Base-by-base conservation (phyloP, 257 asterid species). In the Craterostigma plantagineum region DNA sequence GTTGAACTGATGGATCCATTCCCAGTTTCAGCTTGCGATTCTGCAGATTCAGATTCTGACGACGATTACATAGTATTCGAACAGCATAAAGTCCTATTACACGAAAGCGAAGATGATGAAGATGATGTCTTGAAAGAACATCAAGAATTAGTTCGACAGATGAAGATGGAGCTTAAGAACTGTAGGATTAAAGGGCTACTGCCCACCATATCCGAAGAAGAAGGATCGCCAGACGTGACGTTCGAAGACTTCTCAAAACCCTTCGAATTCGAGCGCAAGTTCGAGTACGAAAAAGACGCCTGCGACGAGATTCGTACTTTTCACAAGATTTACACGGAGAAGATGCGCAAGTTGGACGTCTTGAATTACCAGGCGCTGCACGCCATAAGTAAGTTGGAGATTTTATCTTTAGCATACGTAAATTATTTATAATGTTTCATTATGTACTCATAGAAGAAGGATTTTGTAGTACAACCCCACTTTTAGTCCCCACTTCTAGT, bases 131-230 rank as follows among this genome's bases (percentile, higher is more conserved):
- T 85, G 51, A 46, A 50, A 33, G 79, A 81, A 49, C 94, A 85
- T 37, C 72, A 70, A 61, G 43, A 70, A 36, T 70, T 85, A 59
- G 81, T 85, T 1, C 64, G 67, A 33, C 94, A 81, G 27, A 77
- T 85, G 85, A 85, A 81, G 52, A 66, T 60, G 77, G 96, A 81
- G 67, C 68, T 72, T 53, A 85, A 70, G 49, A 65, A 63, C 39
- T 70, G 79, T 7, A 70, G 71, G 40, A 53, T 56, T 11, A 47
- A 55, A 55, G 75, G 92, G 27, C 82, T 85, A 33, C 2, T 23
- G 30, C 96, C 96, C 0, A 81, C 94, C 0, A 85, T 85, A 43
- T 75, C 83, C 13, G 96, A 85, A 62, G 94, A 85, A 18, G 63
- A 58, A 10, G 91, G 75, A 48, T 62, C 65, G 35, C 69, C 78